These are phyloP conservation scores for Plicaturopsis crispa DNA, from an alignment of 768 basidiomycete genomes.

Conservation along the genomic window DNA sequence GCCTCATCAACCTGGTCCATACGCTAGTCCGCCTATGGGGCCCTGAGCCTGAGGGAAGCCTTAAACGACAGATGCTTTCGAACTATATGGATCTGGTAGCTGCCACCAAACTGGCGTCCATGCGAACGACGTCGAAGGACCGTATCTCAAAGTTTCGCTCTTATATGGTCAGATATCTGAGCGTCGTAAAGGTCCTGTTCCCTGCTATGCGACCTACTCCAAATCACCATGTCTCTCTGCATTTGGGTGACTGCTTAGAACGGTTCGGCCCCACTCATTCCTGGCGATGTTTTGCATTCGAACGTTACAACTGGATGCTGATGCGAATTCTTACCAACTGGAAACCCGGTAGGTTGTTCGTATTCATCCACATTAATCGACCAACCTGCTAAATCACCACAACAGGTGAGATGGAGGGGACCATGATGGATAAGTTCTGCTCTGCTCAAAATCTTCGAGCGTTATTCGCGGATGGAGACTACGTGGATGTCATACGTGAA, in stretches of 20 bases:
- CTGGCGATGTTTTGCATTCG: conserved; percentile 29
- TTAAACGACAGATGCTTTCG: conserved; percentile 13
- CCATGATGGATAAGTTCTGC: conserved; percentile 17
- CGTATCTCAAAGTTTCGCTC: conserved; percentile 17
- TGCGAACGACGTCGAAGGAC: conserved; percentile 12
- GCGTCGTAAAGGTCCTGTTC: conserved; percentile 19
- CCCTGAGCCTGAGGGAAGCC: neutral
- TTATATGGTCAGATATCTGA: conserved; percentile 25
- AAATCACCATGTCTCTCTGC: conserved; percentile 34
- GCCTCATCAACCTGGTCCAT: conserved; percentile 25
- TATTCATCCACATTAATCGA: neutral
- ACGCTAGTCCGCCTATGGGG: conserved; percentile 30
- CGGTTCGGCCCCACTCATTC: conserved; percentile 27
- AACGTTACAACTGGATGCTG: conserved; percentile 25
- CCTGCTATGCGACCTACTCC: conserved; percentile 18
- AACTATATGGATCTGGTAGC: conserved; percentile 28
- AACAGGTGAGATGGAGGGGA: conserved; percentile 22
- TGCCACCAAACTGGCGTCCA: conserved; percentile 23
- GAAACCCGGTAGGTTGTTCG: conserved; percentile 19
- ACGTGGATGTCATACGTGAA: neutral
- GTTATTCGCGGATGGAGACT: conserved; percentile 4
- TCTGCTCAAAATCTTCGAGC: conserved; percentile 14
- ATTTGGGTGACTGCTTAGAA: conserved; percentile 21
- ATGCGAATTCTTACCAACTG: conserved; percentile 21
- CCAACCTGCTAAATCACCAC: neutral